Base-by-base conservation (phyloP, 768 basidiomycete genomes). In the Podaxis carcinomalis region DNA sequence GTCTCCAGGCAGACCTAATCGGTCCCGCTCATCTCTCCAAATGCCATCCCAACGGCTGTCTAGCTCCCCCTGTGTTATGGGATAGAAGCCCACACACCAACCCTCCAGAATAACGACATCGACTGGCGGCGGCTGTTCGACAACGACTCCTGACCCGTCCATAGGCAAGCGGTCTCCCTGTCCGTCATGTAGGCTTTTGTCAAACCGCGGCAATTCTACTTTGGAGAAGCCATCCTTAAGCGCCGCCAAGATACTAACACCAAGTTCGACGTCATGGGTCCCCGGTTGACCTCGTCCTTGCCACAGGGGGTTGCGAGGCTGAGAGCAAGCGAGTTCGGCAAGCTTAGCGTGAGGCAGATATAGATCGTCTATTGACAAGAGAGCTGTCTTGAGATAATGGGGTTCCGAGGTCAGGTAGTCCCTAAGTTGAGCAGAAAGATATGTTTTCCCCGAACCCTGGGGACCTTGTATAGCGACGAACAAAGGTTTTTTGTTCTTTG, bases 51-150 rank as follows among this genome's bases (percentile, higher is more conserved):
- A 93, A 32, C 80, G 75, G 40, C 68, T 69, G 47, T 83, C 78
- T 36, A 93, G 70, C 62, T 84, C 82, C 9, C 76, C 72, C 16
- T 65, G 50, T 0, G 76, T 66, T 5, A 92, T 77, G 1, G 93
- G 87, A 54, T 80, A 79, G 70, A 97, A 98, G 0, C 96, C 95
- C 23, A 91, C 85, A 73, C 89, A 94, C 97, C 97, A 99, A 9
- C 97, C 97, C 75, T 99, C 97, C 52, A 99, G 76, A 52, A 99
- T 81, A 53, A 98, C 88, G 13, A 98, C 77, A 68, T 99, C 93
- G 4, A 68, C 78, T 67, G 53, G 72, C 69, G 63, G 75, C 36
- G 72, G 72, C 19, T 73, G 74, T 11, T 68, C 65, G 5, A 93
- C 76, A 1, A 75, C 65, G 1, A 73, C 69, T 14, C 83, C 81